Evolutionary conservation across 805 yeast species (phyloP), one percentile per base, ranked within the genome.

Genomic region (Metschnikowia rubicola): DNA sequence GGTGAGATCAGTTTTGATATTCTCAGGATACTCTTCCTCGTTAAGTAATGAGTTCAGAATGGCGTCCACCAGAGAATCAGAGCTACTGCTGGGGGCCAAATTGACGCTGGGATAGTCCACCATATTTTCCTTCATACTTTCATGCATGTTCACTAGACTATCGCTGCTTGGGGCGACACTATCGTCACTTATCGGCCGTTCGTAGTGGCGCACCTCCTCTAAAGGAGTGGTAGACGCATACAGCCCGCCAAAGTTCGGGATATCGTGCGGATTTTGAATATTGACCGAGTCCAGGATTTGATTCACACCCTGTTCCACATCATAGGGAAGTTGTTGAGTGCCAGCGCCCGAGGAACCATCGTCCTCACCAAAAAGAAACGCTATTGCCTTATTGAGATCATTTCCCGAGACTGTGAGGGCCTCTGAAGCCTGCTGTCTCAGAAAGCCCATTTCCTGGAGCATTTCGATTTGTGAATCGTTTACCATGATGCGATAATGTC

Each of bases 181-280:
- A 13, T 44, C 51, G 10, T 29, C 39, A 12, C 35, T 29, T 9
- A 37, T n/a, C 5, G 49, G 46, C 5, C 34, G 31, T 30, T 46
- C 49, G 17, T 37, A 37, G 15, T 46, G 49, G n/a, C 28, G 39
- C 10, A 39, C 41, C n/a, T 42, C 47, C 5, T 50, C 50, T 15
- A 46, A n/a, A 4, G 43, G 35, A 11, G 32, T 19, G 28, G 26
- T 35, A 8, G 50, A 30, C 10, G 51, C 44, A 8, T 42, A 47
- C 36, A 43, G 49, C 11, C 50, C 47, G 34, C 51, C 46, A 10
- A 65, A 53, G 19, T 61, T 57, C n/a, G 73, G 73, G 10, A 68
- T 59, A 19, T 65, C 68, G 12, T 58, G 51, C 3, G 72, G 65
- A 44, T 68, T 68, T 28, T 48, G 49, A 8, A 68, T 51, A 3